phyloP scores from a whole-genome alignment of 2,329 filamentous ascomycete species.

The Didymella glomerata region DNA sequence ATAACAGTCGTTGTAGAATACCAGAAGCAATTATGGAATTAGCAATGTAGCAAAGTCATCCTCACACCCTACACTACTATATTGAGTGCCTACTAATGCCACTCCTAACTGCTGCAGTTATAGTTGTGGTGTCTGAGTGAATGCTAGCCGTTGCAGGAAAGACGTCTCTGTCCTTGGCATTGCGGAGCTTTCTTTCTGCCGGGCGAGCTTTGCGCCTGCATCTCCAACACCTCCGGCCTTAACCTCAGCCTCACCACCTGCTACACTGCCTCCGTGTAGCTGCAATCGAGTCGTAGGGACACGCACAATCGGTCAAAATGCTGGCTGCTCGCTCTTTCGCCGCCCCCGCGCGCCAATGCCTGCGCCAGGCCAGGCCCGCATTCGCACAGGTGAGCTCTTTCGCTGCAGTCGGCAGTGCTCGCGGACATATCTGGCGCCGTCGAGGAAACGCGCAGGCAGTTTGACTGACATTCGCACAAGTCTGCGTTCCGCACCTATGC shows the following conservation, averaged over 20 bases:
- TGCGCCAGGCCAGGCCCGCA: slow-evolving; percentile 69
- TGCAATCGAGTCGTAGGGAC: slow-evolving; percentile 44
- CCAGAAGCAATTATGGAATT: background rate
- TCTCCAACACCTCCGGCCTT: slow-evolving; percentile 34
- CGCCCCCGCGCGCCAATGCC: slow-evolving; percentile 79
- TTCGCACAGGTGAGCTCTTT: slow-evolving; percentile 64
- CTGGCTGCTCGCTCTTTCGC: slow-evolving; percentile 81
- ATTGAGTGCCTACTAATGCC: background rate
- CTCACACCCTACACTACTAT: background rate
- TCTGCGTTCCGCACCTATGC: slow-evolving; percentile 62
- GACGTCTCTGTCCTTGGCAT: slow-evolving; percentile 15
- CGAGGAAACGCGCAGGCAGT: slow-evolving; percentile 4
- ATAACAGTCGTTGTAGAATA: slow-evolving; percentile 3
- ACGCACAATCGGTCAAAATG: slow-evolving; percentile 67
- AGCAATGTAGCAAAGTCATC: background rate
- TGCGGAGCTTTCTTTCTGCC: slow-evolving; percentile 43
- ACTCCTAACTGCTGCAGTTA: background rate
- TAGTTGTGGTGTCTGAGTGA: slow-evolving; percentile 9
- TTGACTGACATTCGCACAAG: slow-evolving; percentile 29
- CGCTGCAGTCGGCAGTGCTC: slow-evolving; percentile 5
- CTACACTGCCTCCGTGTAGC: slow-evolving; percentile 44
- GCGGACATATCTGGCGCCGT: background rate
- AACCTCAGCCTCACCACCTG: slow-evolving; percentile 32
- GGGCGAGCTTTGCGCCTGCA: slow-evolving; percentile 35
- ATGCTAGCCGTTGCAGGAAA: slow-evolving; percentile 17